Evolutionary conservation across 371 early-diverging fungal species (phyloP).

Genomic region (Rhizopus microsporus): DNA sequence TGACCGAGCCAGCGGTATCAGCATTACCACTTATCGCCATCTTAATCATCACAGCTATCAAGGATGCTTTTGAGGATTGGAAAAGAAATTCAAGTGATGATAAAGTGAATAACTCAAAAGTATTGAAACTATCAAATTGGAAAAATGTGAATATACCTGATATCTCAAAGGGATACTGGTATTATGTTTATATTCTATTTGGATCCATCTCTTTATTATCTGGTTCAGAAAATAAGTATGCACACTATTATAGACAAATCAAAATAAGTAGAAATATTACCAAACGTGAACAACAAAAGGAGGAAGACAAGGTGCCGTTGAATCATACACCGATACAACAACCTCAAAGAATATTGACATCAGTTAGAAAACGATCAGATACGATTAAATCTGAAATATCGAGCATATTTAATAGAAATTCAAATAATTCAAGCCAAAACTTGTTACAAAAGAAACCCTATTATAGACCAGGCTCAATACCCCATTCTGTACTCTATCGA

Average conservation of each 20-base stretch:
- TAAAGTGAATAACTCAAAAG: slow-evolving; percentile 66
- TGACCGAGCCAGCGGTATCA: slow-evolving; percentile 80
- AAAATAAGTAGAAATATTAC: neutral
- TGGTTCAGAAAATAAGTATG: slow-evolving; percentile 31
- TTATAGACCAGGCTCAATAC: slow-evolving; percentile 51
- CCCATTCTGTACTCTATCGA: slow-evolving; percentile 51
- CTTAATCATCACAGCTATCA: slow-evolving; percentile 79
- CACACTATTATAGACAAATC: slow-evolving; percentile 19
- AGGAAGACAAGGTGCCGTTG: slow-evolving; percentile 4
- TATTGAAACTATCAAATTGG: slow-evolving; percentile 59
- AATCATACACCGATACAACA: neutral
- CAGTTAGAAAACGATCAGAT: slow-evolving; percentile 43
- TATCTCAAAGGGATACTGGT: slow-evolving; percentile 34
- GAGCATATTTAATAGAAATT: slow-evolving; percentile 28
- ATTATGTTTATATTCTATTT: slow-evolving; percentile 36
- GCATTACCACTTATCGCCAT: slow-evolving; percentile 83
- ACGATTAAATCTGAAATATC: slow-evolving; percentile 45
- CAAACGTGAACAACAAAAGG: neutral
- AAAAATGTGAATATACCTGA: slow-evolving; percentile 54
- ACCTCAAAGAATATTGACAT: slow-evolving; percentile 25
- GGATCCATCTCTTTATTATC: slow-evolving; percentile 37
- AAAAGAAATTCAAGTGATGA: slow-evolving; percentile 71
- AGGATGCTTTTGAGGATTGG: slow-evolving; percentile 88
- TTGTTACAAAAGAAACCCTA: slow-evolving; percentile 15
- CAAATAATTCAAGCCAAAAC: neutral